Conservation (phyloP, 352 stramenopile genomes). For the Globisporangium heterothallicum region DNA sequence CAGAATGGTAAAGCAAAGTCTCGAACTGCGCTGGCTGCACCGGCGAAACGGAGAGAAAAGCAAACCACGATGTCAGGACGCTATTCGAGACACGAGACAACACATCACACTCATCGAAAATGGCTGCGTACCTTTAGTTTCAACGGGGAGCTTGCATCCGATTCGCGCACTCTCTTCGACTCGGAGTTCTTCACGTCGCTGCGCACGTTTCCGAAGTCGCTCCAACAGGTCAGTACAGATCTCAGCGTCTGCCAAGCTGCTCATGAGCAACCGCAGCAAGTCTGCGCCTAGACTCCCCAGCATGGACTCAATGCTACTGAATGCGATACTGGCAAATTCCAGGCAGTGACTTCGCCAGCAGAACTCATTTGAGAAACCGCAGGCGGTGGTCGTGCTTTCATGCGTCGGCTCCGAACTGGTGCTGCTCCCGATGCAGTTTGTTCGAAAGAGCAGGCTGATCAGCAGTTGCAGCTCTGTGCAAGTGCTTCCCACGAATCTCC, state of each 20-base stretch:
- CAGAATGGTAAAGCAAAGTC: conserved; percentile 65
- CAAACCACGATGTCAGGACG: too few species aligned
- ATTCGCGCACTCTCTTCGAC: conserved; percentile 49
- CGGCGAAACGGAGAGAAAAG: not conserved
- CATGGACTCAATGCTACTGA: conserved; percentile 30
- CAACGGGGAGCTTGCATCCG: conserved; percentile 42
- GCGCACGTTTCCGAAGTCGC: conserved; percentile 22
- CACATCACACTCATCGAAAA: not conserved
- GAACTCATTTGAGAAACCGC: conserved; percentile 28
- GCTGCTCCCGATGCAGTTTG: conserved; percentile 13
- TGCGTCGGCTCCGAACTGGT: not conserved
- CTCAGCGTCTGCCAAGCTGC: conserved; percentile 17
- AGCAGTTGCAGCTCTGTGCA: conserved; percentile 39
- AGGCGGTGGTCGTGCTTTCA: not conserved
- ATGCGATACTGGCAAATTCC: conserved; percentile 32
- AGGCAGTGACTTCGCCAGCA: conserved; percentile 33
- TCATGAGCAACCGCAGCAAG: conserved; percentile 24
- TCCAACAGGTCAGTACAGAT: conserved; percentile 24
- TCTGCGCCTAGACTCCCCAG: conserved; percentile 24
- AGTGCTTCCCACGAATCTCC: conserved; percentile 37
- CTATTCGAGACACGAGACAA: conserved; percentile 1
- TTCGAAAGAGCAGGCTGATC: conserved; percentile 30
- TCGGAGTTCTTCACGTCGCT: conserved; percentile 36
- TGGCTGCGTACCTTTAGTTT: conserved; percentile 31
- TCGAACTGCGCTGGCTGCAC: conserved; percentile 27